Evolutionary conservation across 2,329 filamentous ascomycete species (phyloP), one percentile per base, ranked within the genome.

Genomic region (Phialemoniopsis sp.): DNA sequence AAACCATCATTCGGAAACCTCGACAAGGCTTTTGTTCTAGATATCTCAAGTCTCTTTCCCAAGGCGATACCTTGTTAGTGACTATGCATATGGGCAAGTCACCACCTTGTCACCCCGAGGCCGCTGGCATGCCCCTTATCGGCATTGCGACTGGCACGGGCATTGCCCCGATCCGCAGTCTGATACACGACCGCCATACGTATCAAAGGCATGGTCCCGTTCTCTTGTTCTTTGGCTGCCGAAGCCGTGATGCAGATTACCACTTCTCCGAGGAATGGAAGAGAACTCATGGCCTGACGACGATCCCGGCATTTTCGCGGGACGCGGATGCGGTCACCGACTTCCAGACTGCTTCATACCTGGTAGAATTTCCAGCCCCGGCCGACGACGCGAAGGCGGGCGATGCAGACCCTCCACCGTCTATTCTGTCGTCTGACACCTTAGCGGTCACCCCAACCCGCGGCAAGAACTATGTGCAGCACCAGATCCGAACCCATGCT

Each of bases 11-110:
- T 43, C 87, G 87, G 54, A 85, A 86, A 45, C 83, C 87, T 4
- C 78, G 93, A 14, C 78, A 91, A 53, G 93, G 93, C 2, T 82
- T 98, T 35, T 96, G 90, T 60, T 95, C 93, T 5, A 78, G 87
- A 17, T 97, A 96, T 56, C 72, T 97, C 14, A 76, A 84, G 15
- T 70, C 73, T 5, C 71, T 97, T 0, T 59, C 62, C 5, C 63
- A 69, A 1, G 75, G 74, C 2, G 79, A 81, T 9, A 60, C 62
- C 0, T 64, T 95, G 13, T 70, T 62, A 17, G 71, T 94, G 54
- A 82, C 47, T 62, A 74, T 65, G 64, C 73, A 57, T 68, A 74
- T 45, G 64, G 75, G 13, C 58, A 78, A 17, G 70, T 66, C 40
- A 55, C 60, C 54, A 66, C 59, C 49, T 72, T 56, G 50, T 65